Percentiles rank a stretch among this genome's conserved stretches.
These are phyloP conservation scores for Heritiera fomes DNA, from an alignment of 345 rosid genomes.

Conservation along the genomic window DNA sequence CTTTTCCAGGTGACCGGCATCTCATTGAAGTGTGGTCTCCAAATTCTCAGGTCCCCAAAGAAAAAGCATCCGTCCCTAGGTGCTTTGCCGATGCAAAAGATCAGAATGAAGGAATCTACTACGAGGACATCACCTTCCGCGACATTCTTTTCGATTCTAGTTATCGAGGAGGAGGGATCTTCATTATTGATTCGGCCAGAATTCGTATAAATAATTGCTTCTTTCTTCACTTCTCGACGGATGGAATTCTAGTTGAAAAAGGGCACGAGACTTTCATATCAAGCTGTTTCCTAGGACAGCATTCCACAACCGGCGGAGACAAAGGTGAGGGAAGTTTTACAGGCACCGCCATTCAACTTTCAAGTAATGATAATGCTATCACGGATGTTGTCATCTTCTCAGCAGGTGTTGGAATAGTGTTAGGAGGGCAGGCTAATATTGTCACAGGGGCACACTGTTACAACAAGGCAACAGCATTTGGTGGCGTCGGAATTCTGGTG, in stretches of 20 bases:
- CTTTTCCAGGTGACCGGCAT: conserved; percentile 60
- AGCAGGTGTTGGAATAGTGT: conserved; percentile 51
- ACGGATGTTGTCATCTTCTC: conserved; percentile 67
- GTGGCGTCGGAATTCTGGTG: conserved; percentile 64
- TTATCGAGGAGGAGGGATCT: conserved; percentile 60
- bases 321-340: conserved; percentile 46
- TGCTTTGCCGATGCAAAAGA: conserved; percentile 24
- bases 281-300: conserved; percentile 58
- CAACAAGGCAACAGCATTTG: conserved; percentile 66
- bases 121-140: conserved; percentile 59
- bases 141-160: conserved; percentile 70
- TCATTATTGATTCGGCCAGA: conserved; percentile 52
- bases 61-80: not conserved
- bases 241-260: conserved; percentile 54
- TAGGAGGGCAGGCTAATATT: conserved; percentile 64
- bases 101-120: conserved; percentile 33
- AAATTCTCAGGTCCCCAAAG: conserved; percentile 22
- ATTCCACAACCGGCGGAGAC: conserved; percentile 61
- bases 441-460: conserved; percentile 69
- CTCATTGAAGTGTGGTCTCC: conserved; percentile 57
- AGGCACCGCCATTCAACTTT: conserved; percentile 64
- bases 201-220: conserved; percentile 53
- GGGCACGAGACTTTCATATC: conserved; percentile 78
- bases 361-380: conserved; percentile 61
- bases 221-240: conserved; percentile 65